Conservation (phyloP, 768 basidiomycete genomes). For the Serendipita indica region DNA sequence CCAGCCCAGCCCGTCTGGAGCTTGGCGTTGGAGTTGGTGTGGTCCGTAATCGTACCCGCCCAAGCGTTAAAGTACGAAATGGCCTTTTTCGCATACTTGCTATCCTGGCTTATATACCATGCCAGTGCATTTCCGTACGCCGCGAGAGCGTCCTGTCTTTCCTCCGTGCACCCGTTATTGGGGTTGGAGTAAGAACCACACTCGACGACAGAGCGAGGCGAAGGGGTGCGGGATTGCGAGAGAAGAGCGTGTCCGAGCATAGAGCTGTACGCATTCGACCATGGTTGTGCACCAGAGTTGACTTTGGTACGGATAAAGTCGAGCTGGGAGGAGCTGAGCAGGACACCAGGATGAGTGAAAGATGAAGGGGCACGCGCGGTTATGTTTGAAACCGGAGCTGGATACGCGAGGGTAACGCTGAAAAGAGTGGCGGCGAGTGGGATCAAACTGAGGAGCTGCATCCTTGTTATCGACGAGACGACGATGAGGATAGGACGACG, state of each 20-base stretch:
- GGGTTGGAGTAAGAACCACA: neutral
- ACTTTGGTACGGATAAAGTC: neutral
- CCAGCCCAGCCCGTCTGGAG: neutral
- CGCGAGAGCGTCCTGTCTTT: neutral
- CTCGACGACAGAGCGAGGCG: neutral
- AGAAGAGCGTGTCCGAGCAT: neutral
- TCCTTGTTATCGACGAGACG: too few species aligned
- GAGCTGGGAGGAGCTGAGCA: neutral
- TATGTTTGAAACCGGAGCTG: too few species aligned
- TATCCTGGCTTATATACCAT: neutral
- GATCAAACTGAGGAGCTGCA: too few species aligned
- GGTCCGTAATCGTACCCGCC: neutral
- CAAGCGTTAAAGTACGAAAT: conserved; percentile 3
- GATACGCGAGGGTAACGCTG: too few species aligned
- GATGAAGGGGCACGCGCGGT: too few species aligned
- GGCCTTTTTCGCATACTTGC: neutral
- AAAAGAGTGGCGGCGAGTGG: too few species aligned
- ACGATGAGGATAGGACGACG: too few species aligned
- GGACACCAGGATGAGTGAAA: neutral
- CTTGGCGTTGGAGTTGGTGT: neutral
- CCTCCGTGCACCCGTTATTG: neutral
- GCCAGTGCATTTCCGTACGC: neutral
- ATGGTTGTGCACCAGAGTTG: neutral
- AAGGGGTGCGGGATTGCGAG: neutral
- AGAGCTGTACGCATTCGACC: neutral